Conservation (phyloP, 768 basidiomycete species). For the Mycena amicta region DNA sequence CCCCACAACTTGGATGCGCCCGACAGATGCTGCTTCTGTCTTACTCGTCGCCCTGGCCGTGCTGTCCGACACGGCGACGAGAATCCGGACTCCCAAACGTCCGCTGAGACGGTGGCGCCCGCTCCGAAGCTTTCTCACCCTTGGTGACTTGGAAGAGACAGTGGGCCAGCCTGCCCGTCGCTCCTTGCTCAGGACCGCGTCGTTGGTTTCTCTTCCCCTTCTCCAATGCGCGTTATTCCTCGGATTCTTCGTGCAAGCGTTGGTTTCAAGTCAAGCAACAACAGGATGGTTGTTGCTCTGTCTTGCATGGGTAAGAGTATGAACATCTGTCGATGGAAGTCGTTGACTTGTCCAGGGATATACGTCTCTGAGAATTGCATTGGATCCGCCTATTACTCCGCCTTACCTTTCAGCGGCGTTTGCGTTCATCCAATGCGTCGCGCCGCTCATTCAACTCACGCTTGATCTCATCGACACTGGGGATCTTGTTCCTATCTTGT, state of each 20-base stretch:
- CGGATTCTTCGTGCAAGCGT: slow-evolving; percentile 42
- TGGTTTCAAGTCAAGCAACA: slow-evolving; percentile 24
- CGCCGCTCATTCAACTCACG: slow-evolving; percentile 39
- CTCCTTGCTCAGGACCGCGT: slow-evolving; percentile 33
- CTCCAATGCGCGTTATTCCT: slow-evolving; percentile 46
- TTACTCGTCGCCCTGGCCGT: slow-evolving; percentile 15
- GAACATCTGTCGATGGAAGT: slow-evolving; percentile 5
- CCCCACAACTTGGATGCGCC: not conserved
- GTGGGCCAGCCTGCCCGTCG: slow-evolving; percentile 30
- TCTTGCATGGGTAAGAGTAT: slow-evolving; percentile 52
- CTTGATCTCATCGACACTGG: slow-evolving; percentile 30
- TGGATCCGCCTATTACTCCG: slow-evolving; percentile 49
- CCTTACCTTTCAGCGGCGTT: slow-evolving; percentile 55
- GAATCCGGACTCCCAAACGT: slow-evolving; percentile 30
- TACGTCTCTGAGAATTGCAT: slow-evolving; percentile 39
- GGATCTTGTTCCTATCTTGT: slow-evolving; percentile 13
- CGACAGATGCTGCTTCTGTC: not conserved
- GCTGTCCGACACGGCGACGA: slow-evolving; percentile 31
- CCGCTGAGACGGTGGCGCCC: slow-evolving; percentile 36
- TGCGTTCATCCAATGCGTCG: slow-evolving; percentile 39
- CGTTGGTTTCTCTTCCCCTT: slow-evolving; percentile 39
- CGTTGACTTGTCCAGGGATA: slow-evolving; percentile 40
- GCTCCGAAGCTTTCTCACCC: slow-evolving; percentile 53
- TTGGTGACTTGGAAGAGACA: slow-evolving; percentile 52
- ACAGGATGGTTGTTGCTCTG: slow-evolving; percentile 35